Evolutionary conservation across 805 yeast genomes (phyloP).

Genomic region (Kuraishia piskuri): DNA sequence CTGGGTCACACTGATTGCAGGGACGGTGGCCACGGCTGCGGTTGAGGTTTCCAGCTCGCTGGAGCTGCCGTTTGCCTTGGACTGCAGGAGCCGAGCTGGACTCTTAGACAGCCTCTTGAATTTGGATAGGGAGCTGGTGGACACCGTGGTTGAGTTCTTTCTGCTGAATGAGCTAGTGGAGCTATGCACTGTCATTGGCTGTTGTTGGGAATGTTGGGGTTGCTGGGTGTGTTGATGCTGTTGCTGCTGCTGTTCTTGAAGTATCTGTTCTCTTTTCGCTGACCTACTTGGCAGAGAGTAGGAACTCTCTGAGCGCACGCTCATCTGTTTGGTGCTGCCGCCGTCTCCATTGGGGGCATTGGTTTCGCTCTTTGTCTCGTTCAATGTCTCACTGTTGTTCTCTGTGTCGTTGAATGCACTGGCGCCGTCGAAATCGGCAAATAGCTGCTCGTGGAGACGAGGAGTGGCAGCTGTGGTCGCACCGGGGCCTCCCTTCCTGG

Average conservation of each 20-base stretch:
- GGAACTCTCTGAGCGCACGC: background rate
- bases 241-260: background rate
- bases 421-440: slow-evolving; percentile 20
- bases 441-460: slow-evolving; percentile 16
- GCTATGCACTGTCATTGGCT: background rate
- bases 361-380: background rate
- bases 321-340: no score
- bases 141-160: slow-evolving; percentile 1
- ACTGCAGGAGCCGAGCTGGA: slow-evolving; percentile 2
- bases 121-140: background rate
- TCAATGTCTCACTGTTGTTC: slow-evolving; percentile 6
- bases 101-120: slow-evolving; percentile 4
- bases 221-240: no score
- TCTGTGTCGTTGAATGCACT: slow-evolving; percentile 12
- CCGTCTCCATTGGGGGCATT: background rate
- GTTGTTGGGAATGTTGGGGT: background rate
- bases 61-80: background rate
- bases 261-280: background rate
- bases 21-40: background rate
- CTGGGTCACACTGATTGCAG: background rate
- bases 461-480: background rate
- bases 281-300: background rate
- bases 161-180: background rate
- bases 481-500: background rate
- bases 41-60: background rate